These are phyloP conservation scores for Fraxinus cuspidata DNA, from an alignment of 257 asterid species.

Conservation along the genomic window DNA sequence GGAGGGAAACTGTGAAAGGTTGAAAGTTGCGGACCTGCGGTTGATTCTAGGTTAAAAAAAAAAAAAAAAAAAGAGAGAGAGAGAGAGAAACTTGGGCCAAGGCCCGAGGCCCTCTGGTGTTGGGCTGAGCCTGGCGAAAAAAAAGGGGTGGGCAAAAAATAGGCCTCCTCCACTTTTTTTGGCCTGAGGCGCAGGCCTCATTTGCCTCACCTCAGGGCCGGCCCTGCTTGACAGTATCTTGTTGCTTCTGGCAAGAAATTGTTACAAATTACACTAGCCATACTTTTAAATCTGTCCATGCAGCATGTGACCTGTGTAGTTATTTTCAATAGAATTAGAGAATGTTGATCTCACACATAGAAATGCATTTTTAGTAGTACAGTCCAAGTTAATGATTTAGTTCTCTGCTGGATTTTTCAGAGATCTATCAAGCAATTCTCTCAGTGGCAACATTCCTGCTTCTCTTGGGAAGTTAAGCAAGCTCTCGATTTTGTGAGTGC, in stretches of 20 bases:
- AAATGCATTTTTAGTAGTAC: constrained; percentile 16
- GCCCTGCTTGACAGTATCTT: constrained; percentile 22
- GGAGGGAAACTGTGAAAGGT: too few relatives aligned
- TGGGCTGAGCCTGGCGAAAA: too few relatives aligned
- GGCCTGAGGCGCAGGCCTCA: too few relatives aligned
- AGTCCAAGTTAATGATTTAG: constrained; percentile 20
- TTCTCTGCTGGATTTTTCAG: constrained; percentile 46
- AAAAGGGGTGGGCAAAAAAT: too few relatives aligned
- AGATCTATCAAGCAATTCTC: constrained; percentile 96
- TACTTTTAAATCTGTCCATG: constrained; percentile 3
- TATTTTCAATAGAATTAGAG: constrained; percentile 21
- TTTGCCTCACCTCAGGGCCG: too few relatives aligned
- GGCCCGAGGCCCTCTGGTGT: too few relatives aligned
- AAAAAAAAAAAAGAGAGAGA: too few relatives aligned
- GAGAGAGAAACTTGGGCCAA: too few relatives aligned
- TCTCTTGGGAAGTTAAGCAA: constrained; percentile 85
- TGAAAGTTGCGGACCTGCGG: too few relatives aligned
- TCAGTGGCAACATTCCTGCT: constrained; percentile 85
- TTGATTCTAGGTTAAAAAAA: too few relatives aligned
- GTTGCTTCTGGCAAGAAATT: constrained; percentile 13
- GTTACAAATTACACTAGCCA: neutral
- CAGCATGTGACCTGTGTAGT: neutral
- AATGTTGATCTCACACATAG: constrained; percentile 10
- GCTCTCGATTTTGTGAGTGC: constrained; percentile 76
- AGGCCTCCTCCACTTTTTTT: too few relatives aligned